Evolutionary conservation across 2,329 filamentous ascomycete genomes (phyloP).

Genomic region (Sporothrix globosa): DNA sequence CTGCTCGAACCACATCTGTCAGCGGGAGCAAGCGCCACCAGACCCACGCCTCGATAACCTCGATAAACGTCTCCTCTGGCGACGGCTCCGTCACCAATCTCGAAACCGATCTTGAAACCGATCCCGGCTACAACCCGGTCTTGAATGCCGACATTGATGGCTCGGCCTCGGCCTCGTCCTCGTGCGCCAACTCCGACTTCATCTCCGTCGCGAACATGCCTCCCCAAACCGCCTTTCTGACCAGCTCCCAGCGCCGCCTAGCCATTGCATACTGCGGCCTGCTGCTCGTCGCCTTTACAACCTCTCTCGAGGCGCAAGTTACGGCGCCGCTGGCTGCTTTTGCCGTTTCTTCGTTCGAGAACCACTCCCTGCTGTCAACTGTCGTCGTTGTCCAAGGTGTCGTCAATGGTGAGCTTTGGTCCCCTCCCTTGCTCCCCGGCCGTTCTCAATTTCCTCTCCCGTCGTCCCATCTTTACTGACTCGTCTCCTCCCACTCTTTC

Average conservation of each 20-base stretch:
- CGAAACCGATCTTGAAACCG: slow-evolving; percentile 8
- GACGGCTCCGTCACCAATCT: background rate
- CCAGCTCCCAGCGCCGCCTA: slow-evolving; percentile 31
- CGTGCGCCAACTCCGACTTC: slow-evolving; percentile 1
- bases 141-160: background rate
- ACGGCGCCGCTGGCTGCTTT: slow-evolving; percentile 63
- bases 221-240: slow-evolving; percentile 30
- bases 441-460: background rate
- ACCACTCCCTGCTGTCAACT: slow-evolving; percentile 66
- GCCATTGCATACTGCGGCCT: slow-evolving; percentile 42
- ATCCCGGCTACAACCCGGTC: background rate
- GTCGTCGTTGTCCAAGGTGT: slow-evolving; percentile 66
- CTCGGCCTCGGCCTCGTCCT: background rate
- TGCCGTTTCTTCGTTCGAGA: slow-evolving; percentile 65
- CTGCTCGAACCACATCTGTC: slow-evolving; percentile 24
- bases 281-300: slow-evolving; percentile 65
- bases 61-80: slow-evolving; percentile 5
- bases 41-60: background rate
- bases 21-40: slow-evolving; percentile 15
- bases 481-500: background rate
- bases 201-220: slow-evolving; percentile 27
- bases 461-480: slow-evolving; percentile 21
- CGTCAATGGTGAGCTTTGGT: slow-evolving; percentile 56
- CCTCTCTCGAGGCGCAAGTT: slow-evolving; percentile 68
- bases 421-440: background rate